Conservation (phyloP, 2,329 filamentous ascomycete species). For the Chrysoporthe puriensis region DNA sequence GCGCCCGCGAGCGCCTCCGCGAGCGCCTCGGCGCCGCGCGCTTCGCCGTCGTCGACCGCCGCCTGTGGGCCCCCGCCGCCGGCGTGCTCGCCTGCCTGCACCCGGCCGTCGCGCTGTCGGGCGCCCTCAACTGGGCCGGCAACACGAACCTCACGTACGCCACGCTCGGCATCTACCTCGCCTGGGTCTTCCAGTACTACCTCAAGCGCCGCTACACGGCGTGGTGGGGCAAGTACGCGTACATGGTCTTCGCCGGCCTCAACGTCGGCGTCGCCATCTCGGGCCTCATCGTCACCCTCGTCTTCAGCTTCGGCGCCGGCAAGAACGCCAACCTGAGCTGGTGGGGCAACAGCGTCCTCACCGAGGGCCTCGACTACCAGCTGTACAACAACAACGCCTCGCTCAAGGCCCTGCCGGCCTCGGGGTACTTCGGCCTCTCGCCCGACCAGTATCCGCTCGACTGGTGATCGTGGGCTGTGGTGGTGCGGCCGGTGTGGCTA, state of each 20-base stretch:
- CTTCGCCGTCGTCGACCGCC: constrained; percentile 29
- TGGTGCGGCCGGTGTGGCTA: neutral
- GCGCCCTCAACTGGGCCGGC: constrained; percentile 50
- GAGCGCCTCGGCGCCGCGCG: constrained; percentile 54
- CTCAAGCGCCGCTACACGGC: constrained; percentile 31
- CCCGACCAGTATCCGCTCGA: constrained; percentile 26
- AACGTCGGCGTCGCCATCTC: constrained; percentile 47
- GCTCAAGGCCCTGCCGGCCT: constrained; percentile 37
- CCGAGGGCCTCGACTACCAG: constrained; percentile 38
- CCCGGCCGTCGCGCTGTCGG: constrained; percentile 52
- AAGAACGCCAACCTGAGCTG: constrained; percentile 39
- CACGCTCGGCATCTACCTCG: constrained; percentile 30
- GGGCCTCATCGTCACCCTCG: constrained; percentile 49
- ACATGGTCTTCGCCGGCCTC: constrained; percentile 47
- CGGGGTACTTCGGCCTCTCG: constrained; percentile 40
- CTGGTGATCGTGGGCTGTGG: neutral
- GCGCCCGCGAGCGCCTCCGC: constrained; percentile 51
- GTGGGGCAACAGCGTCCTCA: constrained; percentile 53
- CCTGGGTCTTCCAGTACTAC: constrained; percentile 35
- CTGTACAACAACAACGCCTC: constrained; percentile 28
- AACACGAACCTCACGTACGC: constrained; percentile 39
- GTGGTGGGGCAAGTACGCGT: constrained; percentile 47
- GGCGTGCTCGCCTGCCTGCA: constrained; percentile 49
- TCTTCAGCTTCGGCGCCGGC: constrained; percentile 43
- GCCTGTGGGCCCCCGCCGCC: constrained; percentile 17